A percentile compares a stretch with the other conserved stretches of the same genome.
Conservation (phyloP, 352 stramenopile species). For the Pythium scleroteichum region DNA sequence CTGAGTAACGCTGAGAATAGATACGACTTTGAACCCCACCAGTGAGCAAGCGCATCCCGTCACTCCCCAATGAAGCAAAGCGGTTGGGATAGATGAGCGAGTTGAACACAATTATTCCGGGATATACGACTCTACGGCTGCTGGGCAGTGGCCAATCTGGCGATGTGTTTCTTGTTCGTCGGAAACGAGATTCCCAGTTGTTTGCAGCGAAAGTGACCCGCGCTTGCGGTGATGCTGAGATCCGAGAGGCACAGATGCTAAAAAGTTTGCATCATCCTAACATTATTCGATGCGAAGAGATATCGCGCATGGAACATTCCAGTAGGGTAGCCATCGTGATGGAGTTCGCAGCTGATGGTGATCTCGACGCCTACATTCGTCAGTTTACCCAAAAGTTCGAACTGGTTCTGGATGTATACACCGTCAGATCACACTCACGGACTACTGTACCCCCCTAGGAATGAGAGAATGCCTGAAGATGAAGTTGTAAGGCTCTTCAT, state of each 20-base stretch:
- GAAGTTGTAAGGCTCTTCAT: slow-evolving; percentile 74
- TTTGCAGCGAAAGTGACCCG: slow-evolving; percentile 56
- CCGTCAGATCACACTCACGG: neutral
- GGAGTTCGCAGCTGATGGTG: slow-evolving; percentile 69
- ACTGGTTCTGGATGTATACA: too few species aligned
- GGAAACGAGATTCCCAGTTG: slow-evolving; percentile 29
- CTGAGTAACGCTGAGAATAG: too few species aligned
- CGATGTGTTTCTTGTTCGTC: slow-evolving; percentile 50
- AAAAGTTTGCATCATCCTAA: slow-evolving; percentile 55
- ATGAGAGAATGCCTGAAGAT: slow-evolving; percentile 31
- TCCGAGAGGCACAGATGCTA: slow-evolving; percentile 55
- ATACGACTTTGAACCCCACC: too few species aligned
- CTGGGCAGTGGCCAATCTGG: slow-evolving; percentile 66
- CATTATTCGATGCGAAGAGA: slow-evolving; percentile 62
- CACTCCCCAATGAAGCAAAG: too few species aligned
- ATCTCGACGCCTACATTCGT: slow-evolving; percentile 54
- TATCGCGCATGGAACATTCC: slow-evolving; percentile 27
- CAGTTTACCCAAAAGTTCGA: slow-evolving; percentile 20
- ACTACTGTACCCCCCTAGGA: slow-evolving; percentile 13
- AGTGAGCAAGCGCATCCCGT: too few species aligned
- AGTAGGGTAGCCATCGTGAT: slow-evolving; percentile 59
- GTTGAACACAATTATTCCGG: neutral
- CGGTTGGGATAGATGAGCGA: too few species aligned
- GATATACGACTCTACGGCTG: slow-evolving; percentile 45
- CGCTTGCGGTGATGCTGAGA: neutral